Base-by-base conservation (phyloP, 2,329 filamentous ascomycete genomes). In the Stromatinia cepivora region DNA sequence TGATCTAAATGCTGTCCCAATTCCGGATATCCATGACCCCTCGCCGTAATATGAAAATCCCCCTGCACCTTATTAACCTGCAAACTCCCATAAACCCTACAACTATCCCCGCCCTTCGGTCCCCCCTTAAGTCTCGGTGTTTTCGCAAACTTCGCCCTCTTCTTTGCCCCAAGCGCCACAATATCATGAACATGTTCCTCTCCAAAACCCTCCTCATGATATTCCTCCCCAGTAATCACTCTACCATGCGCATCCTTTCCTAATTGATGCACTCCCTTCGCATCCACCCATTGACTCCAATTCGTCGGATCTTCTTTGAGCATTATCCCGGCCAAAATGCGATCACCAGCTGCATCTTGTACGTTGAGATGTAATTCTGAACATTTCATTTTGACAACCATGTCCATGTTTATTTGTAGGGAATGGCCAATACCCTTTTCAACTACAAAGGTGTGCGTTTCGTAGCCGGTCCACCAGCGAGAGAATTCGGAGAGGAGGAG, bases 1-100 rank as follows among this genome's bases (percentile, higher is more conserved):
- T 98, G 94, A 76, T 97, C 92, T 73, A 98, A 82, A 82, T 98
- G 94, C 52, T 69, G 83, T 52, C 90, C 92, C 73, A 88, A 84
- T 78, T 94, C 93, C 80, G 88, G 87, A 80, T 99, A 99, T n/a
- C 95, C 95, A 80, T 98, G 94, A 0, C 95, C 95, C 71, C 93
- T 84, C 4, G 95, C 95, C 1, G 95, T 99, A 77, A 99, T 95
- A 79, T 99, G 95, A 78, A 99, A 98, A 80, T 99, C 94, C 5
- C 94, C 95, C 81, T 97, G 94, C 57, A 99, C 95, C 82, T 96
- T 97, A 81, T 99, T 99, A 74, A 96, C 86, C 74, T 97, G 91
- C 79, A 99, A 80, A 76, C 88, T 96, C 46, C 95, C 95, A 79
- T 88, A 99, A 72, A 99, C 88, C 61, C 95, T 88, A 80, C 95